Evolutionary conservation across 768 basidiomycete species (phyloP), one percentile per base, ranked within the genome.

Genomic region (Psilocybe cubensis): DNA sequence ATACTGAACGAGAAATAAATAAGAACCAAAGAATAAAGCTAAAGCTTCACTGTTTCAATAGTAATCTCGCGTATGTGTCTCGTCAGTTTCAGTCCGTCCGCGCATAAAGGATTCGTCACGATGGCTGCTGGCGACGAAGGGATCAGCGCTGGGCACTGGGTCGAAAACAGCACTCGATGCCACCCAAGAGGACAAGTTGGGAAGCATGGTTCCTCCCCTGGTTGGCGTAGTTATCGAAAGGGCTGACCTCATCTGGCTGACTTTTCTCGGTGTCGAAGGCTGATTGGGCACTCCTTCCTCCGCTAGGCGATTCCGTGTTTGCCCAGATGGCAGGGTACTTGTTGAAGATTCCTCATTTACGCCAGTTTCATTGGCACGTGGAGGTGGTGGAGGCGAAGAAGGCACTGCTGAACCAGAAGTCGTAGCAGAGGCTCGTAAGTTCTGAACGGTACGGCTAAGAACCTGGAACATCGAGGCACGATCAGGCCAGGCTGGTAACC

Each of bases 391-490:
- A 28, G 61, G 41, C 5, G 33, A 33, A 5, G 50, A 58, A 0
- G 62, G 56, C 21, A 64, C 63, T 33, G 67, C 50, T n/a, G 54
- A 38, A 9, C 52, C n/a, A 21, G 55, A 12, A 8, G 23, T 27
- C 8, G 57, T 45, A 25, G 63, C 63, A 8, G 72, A 63, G 20
- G 70, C 61, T 33, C 74, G 69, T 21, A 86, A 76, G 54, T 73
- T 83, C 66, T 82, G 80, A 56, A 86, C 76, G 1, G 80, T 85
- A 64, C 79, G 73, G 58, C 80, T 81, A 21, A 88, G 68, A 3
- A 81, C 79, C 57, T 79, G 78, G 52, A 87, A 73, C 48, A 88
- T 82, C 1, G 83, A 82, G 20, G 71, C 69, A 50, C 74, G 68
- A 48, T 79, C 78, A 25, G 74, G 64, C 77, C 75, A 76, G 21